Evolutionary conservation across 2,329 filamentous ascomycete species (phyloP), one percentile per base, ranked within the genome.

Genomic region (Zasmidium cellare): DNA sequence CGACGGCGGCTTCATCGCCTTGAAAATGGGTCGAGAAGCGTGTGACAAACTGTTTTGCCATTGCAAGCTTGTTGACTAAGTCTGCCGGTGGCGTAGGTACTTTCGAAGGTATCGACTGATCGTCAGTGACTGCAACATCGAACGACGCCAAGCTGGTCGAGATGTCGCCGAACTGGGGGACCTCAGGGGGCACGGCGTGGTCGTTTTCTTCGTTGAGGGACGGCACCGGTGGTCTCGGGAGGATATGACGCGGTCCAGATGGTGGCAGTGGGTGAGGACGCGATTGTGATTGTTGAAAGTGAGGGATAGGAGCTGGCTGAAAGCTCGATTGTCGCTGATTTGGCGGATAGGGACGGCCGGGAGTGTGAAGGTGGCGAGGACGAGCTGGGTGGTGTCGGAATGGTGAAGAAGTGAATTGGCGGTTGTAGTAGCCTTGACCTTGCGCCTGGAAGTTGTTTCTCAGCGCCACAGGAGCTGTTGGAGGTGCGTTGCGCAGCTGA

Each of bases 21-120:
- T 41, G 44, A 44, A 56, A 63, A n/a, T 54, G 46, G 12, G 41
- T 20, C 12, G 49, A 31, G 46, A 60, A 63, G 9, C 44, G 24
- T 19, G 53, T 41, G 53, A 65, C 53, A 14, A 63, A 63, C n/a
- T 48, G 18, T 19, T 23, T 49, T 9, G 49, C 47, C 31, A 53
- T 51, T 22, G 38, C 50, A 5, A 53, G 24, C n/a, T 18, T 41
- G 35, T 41, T 14, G 3, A 41, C 35, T 9, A n/a, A 5, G 35
- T 41, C 7, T 14, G 16, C 35, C 7, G 35, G 3, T 41, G 35
- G 35, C n/a, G 35, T 18, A 41, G 35, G 35, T 41, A 14, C 16
- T 9, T 9, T 14, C 7, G 16, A 41, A 6, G 7, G 12, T 5
- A 18, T 3, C 35, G 35, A 14, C 16, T 9, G 12, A 5, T 14